These are phyloP conservation scores for Quercus ilex DNA, from an alignment of 306 rosid genomes.

Conservation along the genomic window DNA sequence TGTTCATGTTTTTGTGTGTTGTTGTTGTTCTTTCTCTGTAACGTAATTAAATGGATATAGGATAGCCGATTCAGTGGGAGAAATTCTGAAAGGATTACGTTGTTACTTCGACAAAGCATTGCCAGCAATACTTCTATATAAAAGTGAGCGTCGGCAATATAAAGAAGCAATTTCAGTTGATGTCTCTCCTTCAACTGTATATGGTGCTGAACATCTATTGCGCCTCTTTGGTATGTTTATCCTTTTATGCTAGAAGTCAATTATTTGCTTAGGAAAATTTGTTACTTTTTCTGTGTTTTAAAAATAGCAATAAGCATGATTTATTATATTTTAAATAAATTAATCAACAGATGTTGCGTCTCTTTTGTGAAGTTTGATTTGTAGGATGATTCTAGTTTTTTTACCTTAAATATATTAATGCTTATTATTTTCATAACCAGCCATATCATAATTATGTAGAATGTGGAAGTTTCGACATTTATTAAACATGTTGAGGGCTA, in stretches of 20 bases:
- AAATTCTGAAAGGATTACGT: too few relatives aligned
- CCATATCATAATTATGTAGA: background rate
- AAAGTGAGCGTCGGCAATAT: conserved; percentile 72
- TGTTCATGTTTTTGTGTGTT: background rate
- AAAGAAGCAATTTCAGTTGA: conserved; percentile 49
- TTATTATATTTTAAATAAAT: background rate
- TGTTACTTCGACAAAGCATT: conserved; percentile 31
- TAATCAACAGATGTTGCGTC: too few relatives aligned
- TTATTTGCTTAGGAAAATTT: background rate
- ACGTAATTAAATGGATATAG: too few relatives aligned
- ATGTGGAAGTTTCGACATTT: background rate
- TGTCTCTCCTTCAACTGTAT: conserved; percentile 60
- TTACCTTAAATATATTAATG: background rate
- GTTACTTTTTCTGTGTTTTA: background rate
- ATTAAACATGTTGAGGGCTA: background rate
- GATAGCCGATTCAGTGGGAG: too few relatives aligned
- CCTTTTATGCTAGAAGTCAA: background rate
- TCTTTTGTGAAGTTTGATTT: too few relatives aligned
- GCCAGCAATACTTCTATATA: conserved; percentile 72
- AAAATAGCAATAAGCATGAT: background rate
- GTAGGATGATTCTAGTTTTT: too few relatives aligned
- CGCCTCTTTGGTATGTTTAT: conserved; percentile 76
- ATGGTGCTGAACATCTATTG: conserved; percentile 90
- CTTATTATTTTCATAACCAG: background rate
- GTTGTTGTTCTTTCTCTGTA: background rate